Evolutionary conservation across 2,329 filamentous ascomycete species (phyloP), one percentile per base, ranked within the genome.

Genomic region (Colletotrichum graminicola): DNA sequence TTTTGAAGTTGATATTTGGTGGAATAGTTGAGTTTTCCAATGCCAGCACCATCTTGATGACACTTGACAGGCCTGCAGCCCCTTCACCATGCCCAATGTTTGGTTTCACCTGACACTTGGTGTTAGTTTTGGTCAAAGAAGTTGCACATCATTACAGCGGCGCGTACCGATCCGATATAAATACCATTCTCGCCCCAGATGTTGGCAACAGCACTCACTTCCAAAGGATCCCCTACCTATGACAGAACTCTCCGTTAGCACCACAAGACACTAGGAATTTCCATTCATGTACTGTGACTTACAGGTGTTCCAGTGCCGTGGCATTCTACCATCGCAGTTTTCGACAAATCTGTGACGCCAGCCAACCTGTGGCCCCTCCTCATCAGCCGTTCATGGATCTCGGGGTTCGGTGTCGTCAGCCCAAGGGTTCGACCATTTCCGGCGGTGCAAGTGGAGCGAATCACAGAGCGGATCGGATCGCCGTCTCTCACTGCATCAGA

Each of bases 161-260:
- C 14, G 6, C 55, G 2, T 57, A 74, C 14, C 76, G 79, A 26
- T 41, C 79, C 79, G 36, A 80, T 78, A 45, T 75, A 74, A 0
- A 77, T 72, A 0, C 76, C 77, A 3, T 73, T 43, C 1, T 75
- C 62, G 0, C 75, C 76, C 72, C 80, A 82, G 1, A 79, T 75
- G 1, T 68, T 73, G 0, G 74, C 73, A 16, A 85, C 77, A 0
- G 80, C 82, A 1, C 60, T 57, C 0, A 78, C 75, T 67, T 85
- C 84, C 0, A 78, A 67, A 0, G 87, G 87, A 71, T 90, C 88
- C 2, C 88, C 88, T 1, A 84, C 84, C 49, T 72, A 14, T 1
- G 23, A 18, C 5, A 1, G 7, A 26, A 2, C 16, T 14, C 4
- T 11, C 3, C 1, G 49, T 52, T 52, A 52, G 49, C 49, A 7